A percentile compares a stretch with the other conserved stretches of the same genome.
These are phyloP conservation scores for Tausonia pullulans DNA, from an alignment of 1,284 basidiomycete genomes.

Conservation along the genomic window DNA sequence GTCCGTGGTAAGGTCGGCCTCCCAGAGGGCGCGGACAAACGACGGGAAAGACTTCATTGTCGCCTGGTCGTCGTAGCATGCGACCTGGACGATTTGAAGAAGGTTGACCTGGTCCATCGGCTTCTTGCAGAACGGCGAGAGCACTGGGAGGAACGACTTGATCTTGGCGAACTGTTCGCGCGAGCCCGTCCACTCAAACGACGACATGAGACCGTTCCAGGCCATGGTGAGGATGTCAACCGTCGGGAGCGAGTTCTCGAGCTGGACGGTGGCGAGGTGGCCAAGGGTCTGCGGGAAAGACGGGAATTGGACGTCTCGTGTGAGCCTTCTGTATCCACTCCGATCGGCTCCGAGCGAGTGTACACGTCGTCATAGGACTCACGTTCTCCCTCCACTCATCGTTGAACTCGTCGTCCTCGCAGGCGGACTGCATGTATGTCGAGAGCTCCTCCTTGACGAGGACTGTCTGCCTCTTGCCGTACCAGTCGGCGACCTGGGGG, in stretches of 20 bases:
- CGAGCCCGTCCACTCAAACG: constrained; percentile 74
- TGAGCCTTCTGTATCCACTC: background rate
- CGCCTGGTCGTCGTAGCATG: constrained; percentile 88
- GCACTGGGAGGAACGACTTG: constrained; percentile 63
- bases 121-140: constrained; percentile 76
- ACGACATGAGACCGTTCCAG: constrained; percentile 79
- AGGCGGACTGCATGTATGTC: constrained; percentile 43
- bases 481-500: constrained; percentile 75
- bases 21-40: constrained; percentile 87
- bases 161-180: constrained; percentile 89
- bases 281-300: constrained; percentile 45
- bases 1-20: constrained; percentile 85
- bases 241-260: constrained; percentile 51
- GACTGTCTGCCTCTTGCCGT: constrained; percentile 71
- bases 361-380: constrained; percentile 22
- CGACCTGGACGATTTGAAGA: constrained; percentile 85
- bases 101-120: constrained; percentile 82
- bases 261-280: constrained; percentile 52
- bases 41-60: constrained; percentile 88
- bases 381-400: constrained; percentile 56
- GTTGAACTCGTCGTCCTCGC: constrained; percentile 36
- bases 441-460: constrained; percentile 58
- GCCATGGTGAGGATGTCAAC: constrained; percentile 75
- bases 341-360: background rate
- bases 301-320: background rate